These are phyloP conservation scores for Kickxella alabastrina DNA, from an alignment of 192 early-diverging fungal genomes.

Conservation along the genomic window DNA sequence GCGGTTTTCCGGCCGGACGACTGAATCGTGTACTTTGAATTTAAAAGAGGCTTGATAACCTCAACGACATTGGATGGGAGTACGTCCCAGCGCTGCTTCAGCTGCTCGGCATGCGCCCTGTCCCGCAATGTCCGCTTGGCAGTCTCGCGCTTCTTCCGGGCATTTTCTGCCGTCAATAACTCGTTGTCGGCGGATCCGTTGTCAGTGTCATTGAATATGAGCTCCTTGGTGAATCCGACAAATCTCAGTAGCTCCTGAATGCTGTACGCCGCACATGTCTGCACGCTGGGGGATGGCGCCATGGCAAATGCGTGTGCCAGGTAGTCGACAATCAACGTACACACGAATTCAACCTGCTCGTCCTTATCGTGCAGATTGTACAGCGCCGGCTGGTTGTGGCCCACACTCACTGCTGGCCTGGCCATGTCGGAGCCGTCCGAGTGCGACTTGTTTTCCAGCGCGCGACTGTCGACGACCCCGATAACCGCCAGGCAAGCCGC, in stretches of 20 bases:
- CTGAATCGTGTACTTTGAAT: constrained; percentile 49
- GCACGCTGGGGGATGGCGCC: constrained; percentile 45
- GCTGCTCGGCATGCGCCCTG: constrained; percentile 1
- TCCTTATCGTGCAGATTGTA: constrained; percentile 24
- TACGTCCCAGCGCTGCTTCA: constrained; percentile 39
- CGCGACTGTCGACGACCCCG: constrained; percentile 20
- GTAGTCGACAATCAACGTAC: constrained; percentile 42
- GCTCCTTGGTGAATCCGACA: constrained; percentile 35
- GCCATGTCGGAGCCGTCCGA: neutral
- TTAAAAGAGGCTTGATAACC: constrained; percentile 31
- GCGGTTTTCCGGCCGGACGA: constrained; percentile 5
- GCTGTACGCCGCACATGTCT: constrained; percentile 38
- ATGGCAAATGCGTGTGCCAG: constrained; percentile 40
- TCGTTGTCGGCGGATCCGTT: neutral
- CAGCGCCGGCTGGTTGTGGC: constrained; percentile 5
- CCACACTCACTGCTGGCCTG: neutral
- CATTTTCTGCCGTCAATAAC: neutral
- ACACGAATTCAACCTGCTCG: constrained; percentile 39
- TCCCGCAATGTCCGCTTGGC: constrained; percentile 1
- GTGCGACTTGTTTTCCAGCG: neutral
- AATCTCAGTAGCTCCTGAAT: constrained; percentile 47
- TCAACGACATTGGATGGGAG: constrained; percentile 27
- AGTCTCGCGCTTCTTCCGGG: constrained; percentile 4
- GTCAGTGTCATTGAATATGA: constrained; percentile 5
- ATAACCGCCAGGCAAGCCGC: constrained; percentile 35